Evolutionary conservation across 306 rosid species (phyloP).

Genomic region (Cercis canadensis): DNA sequence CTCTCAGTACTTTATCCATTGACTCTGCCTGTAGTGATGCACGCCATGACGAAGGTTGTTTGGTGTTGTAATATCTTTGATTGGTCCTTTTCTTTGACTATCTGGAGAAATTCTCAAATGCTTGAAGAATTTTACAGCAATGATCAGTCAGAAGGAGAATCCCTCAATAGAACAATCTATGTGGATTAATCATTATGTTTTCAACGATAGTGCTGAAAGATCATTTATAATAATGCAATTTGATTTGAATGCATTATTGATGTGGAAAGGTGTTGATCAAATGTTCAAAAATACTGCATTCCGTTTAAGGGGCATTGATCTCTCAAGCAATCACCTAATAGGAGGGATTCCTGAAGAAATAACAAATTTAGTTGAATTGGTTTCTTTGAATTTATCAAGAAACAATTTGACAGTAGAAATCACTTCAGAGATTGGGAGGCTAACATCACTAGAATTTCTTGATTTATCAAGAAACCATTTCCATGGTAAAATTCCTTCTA

Average conservation of each 20-base stretch:
- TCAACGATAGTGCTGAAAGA: neutral
- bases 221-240: too few species aligned
- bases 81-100: neutral
- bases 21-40: constrained; percentile 39
- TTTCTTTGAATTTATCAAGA: constrained; percentile 37
- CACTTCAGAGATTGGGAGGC: constrained; percentile 5
- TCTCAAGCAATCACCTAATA: constrained; percentile 30
- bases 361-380: neutral
- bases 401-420: constrained; percentile 22
- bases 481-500: constrained; percentile 22
- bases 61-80: neutral
- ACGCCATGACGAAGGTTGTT: constrained; percentile 52
- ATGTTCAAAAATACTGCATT: neutral
- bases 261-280: constrained; percentile 40
- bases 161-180: too few species aligned
- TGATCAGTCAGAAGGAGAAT: neutral
- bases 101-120: constrained; percentile 23
- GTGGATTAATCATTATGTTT: neutral
- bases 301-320: constrained; percentile 18
- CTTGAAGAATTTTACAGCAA: constrained; percentile 30
- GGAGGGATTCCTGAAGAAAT: constrained; percentile 11
- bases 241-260: constrained; percentile 20
- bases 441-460: constrained; percentile 17
- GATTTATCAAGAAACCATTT: constrained; percentile 37
- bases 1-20: neutral